A percentile compares a stretch with the other conserved stretches of the same genome.
These are phyloP conservation scores for Suillus lakei DNA, from an alignment of 768 basidiomycete genomes.

Conservation along the genomic window DNA sequence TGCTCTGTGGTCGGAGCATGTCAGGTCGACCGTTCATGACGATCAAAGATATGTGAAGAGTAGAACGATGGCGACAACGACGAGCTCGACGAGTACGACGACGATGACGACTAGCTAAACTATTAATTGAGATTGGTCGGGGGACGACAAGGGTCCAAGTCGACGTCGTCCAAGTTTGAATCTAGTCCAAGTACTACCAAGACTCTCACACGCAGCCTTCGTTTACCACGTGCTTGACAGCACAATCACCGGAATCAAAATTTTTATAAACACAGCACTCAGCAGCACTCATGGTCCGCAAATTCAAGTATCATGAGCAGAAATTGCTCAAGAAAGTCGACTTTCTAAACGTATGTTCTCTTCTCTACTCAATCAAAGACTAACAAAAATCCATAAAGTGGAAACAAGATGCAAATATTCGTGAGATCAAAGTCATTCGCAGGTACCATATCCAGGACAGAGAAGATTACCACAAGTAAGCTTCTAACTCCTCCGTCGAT, in stretches of 20 bases:
- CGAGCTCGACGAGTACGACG: background rate
- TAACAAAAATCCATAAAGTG: conserved; percentile 54
- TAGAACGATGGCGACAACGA: conserved; percentile 3
- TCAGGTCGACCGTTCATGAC: conserved; percentile 58
- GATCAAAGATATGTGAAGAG: conserved; percentile 16
- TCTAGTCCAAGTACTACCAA: conserved; percentile 11
- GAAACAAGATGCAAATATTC: conserved; percentile 91
- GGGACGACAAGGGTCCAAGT: conserved; percentile 9
- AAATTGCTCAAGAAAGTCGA: conserved; percentile 96
- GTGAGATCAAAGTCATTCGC: conserved; percentile 94
- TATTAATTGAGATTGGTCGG: background rate
- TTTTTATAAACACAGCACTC: conserved; percentile 5
- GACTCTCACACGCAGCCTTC: conserved; percentile 28
- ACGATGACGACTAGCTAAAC: background rate
- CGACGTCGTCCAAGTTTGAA: conserved; percentile 14
- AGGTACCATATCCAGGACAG: conserved; percentile 94
- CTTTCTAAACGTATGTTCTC: conserved; percentile 78
- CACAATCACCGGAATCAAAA: conserved; percentile 7
- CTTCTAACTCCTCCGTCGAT: conserved; percentile 13
- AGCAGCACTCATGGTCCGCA: conserved; percentile 68
- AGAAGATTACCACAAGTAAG: conserved; percentile 91
- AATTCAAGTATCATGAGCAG: conserved; percentile 96
- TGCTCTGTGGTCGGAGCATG: conserved; percentile 49
- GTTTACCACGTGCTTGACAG: conserved; percentile 32
- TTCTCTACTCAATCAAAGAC: background rate